Conservation (phyloP, 75 land plant genomes). For the Sequoia sempervirens region DNA sequence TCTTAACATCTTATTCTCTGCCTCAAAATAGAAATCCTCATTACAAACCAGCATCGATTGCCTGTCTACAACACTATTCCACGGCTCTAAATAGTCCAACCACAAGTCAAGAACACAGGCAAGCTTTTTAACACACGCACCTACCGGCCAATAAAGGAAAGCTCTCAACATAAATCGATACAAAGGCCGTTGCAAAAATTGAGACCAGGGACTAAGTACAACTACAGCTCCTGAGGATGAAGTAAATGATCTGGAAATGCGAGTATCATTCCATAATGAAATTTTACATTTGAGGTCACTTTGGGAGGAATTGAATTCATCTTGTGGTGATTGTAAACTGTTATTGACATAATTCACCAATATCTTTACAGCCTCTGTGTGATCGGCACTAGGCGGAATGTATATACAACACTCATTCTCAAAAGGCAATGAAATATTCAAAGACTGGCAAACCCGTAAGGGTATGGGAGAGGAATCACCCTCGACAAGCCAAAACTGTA, state of each 20-base stretch:
- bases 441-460: conserved; percentile 34
- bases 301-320: conserved; percentile 15
- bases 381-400: background rate
- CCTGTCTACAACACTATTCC: conserved; percentile 32
- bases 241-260: conserved; percentile 12
- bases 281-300: conserved; percentile 8
- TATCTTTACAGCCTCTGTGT: conserved; percentile 42
- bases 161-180: conserved; percentile 77
- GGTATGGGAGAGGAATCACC: conserved; percentile 80
- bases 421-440: conserved; percentile 28
- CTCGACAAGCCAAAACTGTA: conserved; percentile 87
- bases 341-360: conserved; percentile 62
- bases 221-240: conserved; percentile 12
- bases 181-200: conserved; percentile 63
- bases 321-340: conserved; percentile 6
- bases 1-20: conserved; percentile 5
- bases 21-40: conserved; percentile 32
- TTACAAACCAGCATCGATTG: background rate
- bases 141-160: conserved; percentile 70
- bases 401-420: conserved; percentile 1
- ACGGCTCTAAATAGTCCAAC: conserved; percentile 72
- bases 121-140: conserved; percentile 58
- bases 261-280: conserved; percentile 21
- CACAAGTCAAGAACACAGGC: conserved; percentile 58
- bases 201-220: conserved; percentile 37